phyloP scores from a whole-genome alignment of 2,329 filamentous ascomycete species.

The Fusarium dimerum region DNA sequence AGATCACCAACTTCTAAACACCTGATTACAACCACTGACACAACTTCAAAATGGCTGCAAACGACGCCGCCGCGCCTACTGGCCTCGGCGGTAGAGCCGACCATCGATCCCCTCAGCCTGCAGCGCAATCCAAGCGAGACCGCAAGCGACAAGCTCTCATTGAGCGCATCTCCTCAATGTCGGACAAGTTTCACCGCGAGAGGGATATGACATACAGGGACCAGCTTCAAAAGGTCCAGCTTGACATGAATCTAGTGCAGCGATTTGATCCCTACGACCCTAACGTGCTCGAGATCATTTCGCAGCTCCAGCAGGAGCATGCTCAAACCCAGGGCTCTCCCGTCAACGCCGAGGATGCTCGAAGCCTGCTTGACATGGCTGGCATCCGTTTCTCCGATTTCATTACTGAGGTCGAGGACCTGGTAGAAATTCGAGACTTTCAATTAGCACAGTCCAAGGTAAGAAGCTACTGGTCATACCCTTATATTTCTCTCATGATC shows the following conservation, averaged over 20 bases:
- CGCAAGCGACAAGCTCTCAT: constrained; percentile 82
- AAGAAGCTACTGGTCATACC: constrained; percentile 35
- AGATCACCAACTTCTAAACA: not conserved
- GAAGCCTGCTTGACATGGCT: constrained; percentile 69
- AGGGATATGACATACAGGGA: constrained; percentile 83
- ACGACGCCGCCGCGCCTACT: constrained; percentile 37
- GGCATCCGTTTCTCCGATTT: constrained; percentile 86
- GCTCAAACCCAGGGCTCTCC: constrained; percentile 46
- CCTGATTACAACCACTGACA: not conserved
- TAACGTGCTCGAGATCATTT: constrained; percentile 71
- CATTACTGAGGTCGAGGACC: constrained; percentile 81
- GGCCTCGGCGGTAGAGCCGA: constrained; percentile 36
- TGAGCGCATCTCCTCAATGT: constrained; percentile 76
- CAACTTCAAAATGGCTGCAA: constrained; percentile 39
- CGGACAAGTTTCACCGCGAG: constrained; percentile 76
- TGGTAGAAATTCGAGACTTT: constrained; percentile 84
- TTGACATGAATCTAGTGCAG: constrained; percentile 83
- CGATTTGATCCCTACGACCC: constrained; percentile 79
- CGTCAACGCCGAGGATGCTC: constrained; percentile 43
- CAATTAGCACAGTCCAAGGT: constrained; percentile 82
- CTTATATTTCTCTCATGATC: not conserved
- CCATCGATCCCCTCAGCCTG: constrained; percentile 39
- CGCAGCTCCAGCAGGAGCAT: constrained; percentile 60
- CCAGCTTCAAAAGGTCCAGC: constrained; percentile 88
- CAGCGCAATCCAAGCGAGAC: constrained; percentile 78